A percentile compares a stretch with the other conserved stretches of the same genome.
These are phyloP conservation scores for Vaccinium vitisidaea DNA, from an alignment of 148 eudicot genomes.

Conservation along the genomic window DNA sequence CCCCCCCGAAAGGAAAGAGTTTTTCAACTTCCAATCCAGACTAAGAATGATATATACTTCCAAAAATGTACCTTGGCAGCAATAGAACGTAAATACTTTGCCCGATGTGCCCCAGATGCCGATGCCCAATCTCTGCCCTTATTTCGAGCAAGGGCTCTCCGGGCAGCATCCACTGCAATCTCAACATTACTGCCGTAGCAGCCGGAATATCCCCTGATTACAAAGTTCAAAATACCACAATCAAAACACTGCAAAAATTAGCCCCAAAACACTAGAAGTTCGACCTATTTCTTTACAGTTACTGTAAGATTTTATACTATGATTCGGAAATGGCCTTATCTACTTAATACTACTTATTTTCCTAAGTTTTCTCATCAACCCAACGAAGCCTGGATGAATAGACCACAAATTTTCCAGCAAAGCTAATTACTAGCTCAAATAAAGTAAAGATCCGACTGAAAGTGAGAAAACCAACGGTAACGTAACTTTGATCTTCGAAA, in stretches of 20 bases:
- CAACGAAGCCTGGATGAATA: background rate
- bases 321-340: too few species aligned
- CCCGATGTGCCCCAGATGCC: constrained; percentile 87
- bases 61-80: constrained; percentile 63
- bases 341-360: too few species aligned
- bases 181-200: constrained; percentile 89
- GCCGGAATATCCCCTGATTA: constrained; percentile 85
- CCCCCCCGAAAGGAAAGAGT: too few species aligned
- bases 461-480: background rate
- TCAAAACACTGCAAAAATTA: constrained; percentile 6
- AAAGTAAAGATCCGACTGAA: background rate
- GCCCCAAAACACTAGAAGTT: background rate
- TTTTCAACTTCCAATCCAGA: too few species aligned
- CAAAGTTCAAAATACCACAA: constrained; percentile 3
- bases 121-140: constrained; percentile 79
- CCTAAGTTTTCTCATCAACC: background rate
- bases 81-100: constrained; percentile 89
- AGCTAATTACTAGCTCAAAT: background rate
- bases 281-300: background rate
- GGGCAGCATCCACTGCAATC: constrained; percentile 87
- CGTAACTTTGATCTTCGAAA: background rate
- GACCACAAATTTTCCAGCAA: background rate
- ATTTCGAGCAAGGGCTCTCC: constrained; percentile 57
- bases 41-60: too few species aligned
- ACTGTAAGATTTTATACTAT: too few species aligned